Conservation (phyloP, 257 asterid species). For the Mitragyna speciosa region DNA sequence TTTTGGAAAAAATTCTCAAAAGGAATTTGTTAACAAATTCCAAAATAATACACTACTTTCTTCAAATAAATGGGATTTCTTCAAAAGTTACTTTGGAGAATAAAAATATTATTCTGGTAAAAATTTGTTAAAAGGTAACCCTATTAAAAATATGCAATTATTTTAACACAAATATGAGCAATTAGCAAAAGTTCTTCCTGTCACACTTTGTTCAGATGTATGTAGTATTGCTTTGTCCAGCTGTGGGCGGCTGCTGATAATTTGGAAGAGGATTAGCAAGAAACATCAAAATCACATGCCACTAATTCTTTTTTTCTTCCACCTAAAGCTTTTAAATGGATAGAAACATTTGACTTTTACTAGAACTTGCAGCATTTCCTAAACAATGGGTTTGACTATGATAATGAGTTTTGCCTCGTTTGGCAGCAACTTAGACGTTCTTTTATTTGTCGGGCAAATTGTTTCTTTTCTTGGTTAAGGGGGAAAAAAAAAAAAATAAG, state of each 20-base stretch:
- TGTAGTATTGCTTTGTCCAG: not conserved
- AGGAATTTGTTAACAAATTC: too few species aligned
- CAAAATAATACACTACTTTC: too few species aligned
- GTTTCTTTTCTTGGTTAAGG: not conserved
- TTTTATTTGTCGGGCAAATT: not conserved
- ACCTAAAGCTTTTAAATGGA: not conserved
- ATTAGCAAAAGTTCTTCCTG: not conserved
- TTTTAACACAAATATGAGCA: not conserved
- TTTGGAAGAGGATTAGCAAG: constrained; percentile 9
- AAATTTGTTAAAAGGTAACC: too few species aligned
- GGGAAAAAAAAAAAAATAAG: not conserved
- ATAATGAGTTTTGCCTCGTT: not conserved
- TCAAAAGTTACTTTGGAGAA: too few species aligned
- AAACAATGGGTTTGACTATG: not conserved
- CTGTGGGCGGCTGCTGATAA: constrained; percentile 30
- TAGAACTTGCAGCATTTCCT: not conserved
- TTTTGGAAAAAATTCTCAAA: too few species aligned
- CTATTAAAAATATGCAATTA: too few species aligned
- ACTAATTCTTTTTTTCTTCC: not conserved
- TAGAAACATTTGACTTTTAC: constrained; percentile 7
- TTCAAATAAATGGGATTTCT: too few species aligned
- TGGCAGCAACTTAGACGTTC: not conserved
- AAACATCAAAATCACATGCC: constrained; percentile 17
- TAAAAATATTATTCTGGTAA: too few species aligned
- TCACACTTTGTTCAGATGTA: not conserved